These are phyloP conservation scores for Leishmania lainsoni DNA, from an alignment of 208 protist species.

Conservation along the genomic window DNA sequence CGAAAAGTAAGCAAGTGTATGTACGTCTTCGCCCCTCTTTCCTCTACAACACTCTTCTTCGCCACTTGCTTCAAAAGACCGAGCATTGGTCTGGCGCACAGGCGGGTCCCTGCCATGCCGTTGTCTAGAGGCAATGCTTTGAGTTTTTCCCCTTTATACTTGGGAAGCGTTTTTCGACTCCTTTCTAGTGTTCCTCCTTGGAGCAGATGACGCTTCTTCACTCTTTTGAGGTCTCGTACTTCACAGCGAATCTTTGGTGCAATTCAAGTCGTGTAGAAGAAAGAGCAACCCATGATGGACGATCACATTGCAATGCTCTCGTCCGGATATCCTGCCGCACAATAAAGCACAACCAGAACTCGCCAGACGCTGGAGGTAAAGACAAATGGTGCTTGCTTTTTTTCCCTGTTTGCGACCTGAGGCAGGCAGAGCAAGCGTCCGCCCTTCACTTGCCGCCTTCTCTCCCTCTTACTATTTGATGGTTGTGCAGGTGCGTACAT, in stretches of 20 bases:
- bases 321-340: neutral
- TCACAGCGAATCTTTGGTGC: neutral
- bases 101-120: neutral
- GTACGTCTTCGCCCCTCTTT: constrained; percentile 5
- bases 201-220: neutral
- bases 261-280: neutral
- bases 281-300: neutral
- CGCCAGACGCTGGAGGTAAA: neutral
- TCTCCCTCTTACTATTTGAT: neutral
- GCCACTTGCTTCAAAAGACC: neutral
- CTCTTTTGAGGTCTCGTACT: neutral
- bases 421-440: neutral
- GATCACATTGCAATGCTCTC: neutral
- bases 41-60: neutral
- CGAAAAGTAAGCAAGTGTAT: constrained; percentile 5
- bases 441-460: neutral
- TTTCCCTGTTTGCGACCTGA: neutral
- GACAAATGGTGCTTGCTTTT: neutral
- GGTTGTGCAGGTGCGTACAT: neutral
- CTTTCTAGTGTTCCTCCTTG: neutral
- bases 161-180: neutral
- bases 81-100: neutral
- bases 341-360: neutral
- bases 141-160: neutral
- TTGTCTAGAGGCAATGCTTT: neutral